Conservation (phyloP, 768 basidiomycete species). For the Pulveroboletus frians region DNA sequence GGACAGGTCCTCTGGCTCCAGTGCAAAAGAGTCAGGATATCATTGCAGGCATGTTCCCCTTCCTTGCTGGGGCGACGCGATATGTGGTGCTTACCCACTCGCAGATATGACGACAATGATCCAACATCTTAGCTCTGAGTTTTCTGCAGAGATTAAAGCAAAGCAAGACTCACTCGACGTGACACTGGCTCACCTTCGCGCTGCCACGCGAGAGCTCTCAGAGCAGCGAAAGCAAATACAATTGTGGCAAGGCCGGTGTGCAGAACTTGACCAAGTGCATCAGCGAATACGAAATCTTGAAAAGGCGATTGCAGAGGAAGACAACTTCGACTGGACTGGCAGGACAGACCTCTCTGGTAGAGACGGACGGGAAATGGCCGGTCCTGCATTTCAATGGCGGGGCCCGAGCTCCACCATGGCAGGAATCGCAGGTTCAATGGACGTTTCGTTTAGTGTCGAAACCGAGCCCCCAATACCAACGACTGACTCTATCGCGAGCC, state of each 20-base stretch:
- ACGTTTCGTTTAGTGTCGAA: constrained; percentile 59
- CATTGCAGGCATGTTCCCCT: constrained; percentile 51
- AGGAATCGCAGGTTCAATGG: constrained; percentile 59
- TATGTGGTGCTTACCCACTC: constrained; percentile 7
- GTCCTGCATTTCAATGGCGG: constrained; percentile 65
- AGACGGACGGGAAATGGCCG: constrained; percentile 32
- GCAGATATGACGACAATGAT: constrained; percentile 85
- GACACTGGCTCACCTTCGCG: constrained; percentile 80
- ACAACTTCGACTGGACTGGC: constrained; percentile 86
- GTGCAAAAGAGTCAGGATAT: constrained; percentile 88
- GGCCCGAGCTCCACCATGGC: constrained; percentile 63
- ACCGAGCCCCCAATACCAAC: constrained; percentile 68
- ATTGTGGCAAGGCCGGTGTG: constrained; percentile 64
- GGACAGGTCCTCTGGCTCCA: constrained; percentile 68
- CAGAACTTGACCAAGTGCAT: constrained; percentile 73
- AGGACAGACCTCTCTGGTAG: constrained; percentile 45
- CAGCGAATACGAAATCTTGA: constrained; percentile 84
- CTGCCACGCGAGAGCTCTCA: constrained; percentile 84
- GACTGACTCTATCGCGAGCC: constrained; percentile 49
- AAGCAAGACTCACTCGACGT: constrained; percentile 88
- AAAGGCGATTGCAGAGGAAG: constrained; percentile 72
- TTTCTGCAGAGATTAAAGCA: constrained; percentile 73
- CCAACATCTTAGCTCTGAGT: constrained; percentile 70
- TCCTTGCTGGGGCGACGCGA: not conserved
- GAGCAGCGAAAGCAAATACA: constrained; percentile 86